phyloP scores from a whole-genome alignment of 495 filamentous ascomycete species.

The Elasticomyces elasticus region DNA sequence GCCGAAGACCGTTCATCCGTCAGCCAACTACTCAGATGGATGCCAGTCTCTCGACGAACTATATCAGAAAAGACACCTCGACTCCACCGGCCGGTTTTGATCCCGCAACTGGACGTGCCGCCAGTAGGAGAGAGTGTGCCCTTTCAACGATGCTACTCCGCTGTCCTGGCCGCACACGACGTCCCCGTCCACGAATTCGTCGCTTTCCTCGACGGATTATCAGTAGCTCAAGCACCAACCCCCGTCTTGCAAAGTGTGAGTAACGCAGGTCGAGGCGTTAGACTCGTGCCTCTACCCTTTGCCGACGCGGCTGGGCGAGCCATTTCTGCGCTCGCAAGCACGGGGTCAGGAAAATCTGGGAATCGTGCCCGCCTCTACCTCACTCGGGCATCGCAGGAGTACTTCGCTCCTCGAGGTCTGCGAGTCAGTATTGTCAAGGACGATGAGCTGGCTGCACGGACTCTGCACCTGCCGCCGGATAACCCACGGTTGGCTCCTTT shows the following conservation, averaged over 20 bases:
- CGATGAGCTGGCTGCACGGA: neutral
- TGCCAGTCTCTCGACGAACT: neutral
- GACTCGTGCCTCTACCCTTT: neutral
- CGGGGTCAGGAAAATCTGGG: constrained; percentile 3
- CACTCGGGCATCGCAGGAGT: constrained; percentile 1
- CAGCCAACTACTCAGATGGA: constrained; percentile 8
- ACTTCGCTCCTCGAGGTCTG: constrained; percentile 10
- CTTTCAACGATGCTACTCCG: constrained; percentile 9
- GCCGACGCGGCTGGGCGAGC: neutral
- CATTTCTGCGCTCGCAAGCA: constrained; percentile 2
- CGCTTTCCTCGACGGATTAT: constrained; percentile 10
- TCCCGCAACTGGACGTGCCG: constrained; percentile 13
- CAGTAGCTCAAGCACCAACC: constrained; percentile 10
- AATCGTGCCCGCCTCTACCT: constrained; percentile 5
- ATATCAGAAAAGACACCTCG: neutral
- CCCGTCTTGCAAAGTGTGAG: constrained; percentile 3
- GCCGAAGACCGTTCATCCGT: constrained; percentile 6
- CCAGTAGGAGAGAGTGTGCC: constrained; percentile 11
- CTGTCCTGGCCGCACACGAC: constrained; percentile 7
- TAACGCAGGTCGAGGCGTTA: neutral
- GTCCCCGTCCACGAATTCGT: constrained; percentile 8
- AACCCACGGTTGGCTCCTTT: constrained; percentile 5
- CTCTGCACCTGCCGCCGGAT: neutral
- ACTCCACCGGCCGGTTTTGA: constrained; percentile 1
- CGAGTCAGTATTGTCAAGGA: constrained; percentile 4